Percentiles rank a stretch among this genome's conserved stretches.
Evolutionary conservation across 2,329 filamentous ascomycete genomes (phyloP).

Genomic region (Verticillium isaacii): DNA sequence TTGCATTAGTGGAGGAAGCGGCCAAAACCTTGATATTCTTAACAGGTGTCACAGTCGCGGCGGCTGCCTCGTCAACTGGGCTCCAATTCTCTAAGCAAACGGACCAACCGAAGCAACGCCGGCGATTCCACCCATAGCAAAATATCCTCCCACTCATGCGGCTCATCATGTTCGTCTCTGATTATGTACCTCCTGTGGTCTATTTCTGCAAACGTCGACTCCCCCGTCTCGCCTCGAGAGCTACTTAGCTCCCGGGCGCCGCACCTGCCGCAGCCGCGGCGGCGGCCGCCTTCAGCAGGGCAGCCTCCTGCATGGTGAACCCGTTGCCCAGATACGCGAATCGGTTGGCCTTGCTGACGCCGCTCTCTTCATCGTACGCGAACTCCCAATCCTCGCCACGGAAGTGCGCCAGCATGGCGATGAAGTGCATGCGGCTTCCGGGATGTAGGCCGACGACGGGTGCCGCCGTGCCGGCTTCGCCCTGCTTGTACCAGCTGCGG

Average conservation of each 20-base stretch:
- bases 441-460: slow-evolving; percentile 46
- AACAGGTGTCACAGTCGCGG: background rate
- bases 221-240: background rate
- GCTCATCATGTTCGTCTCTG: background rate
- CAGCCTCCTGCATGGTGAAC: slow-evolving; percentile 39
- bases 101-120: background rate
- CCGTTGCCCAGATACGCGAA: slow-evolving; percentile 51
- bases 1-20: too few species aligned
- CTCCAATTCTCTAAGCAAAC: background rate
- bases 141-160: background rate
- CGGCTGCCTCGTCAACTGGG: background rate
- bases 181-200: background rate
- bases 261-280: background rate
- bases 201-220: background rate
- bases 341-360: slow-evolving; percentile 29
- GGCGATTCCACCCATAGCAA: background rate
- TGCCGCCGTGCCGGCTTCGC: slow-evolving; percentile 25
- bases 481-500: slow-evolving; percentile 48
- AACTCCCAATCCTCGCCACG: slow-evolving; percentile 51
- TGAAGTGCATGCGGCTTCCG: slow-evolving; percentile 46
- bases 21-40: background rate
- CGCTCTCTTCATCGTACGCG: slow-evolving; percentile 4
- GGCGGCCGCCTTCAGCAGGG: slow-evolving; percentile 4
- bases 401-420: slow-evolving; percentile 46
- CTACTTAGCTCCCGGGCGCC: background rate